Evolutionary conservation across 192 early-diverging fungal genomes (phyloP), one percentile per base, ranked within the genome.

Genomic region (Entomortierella lignicola): DNA sequence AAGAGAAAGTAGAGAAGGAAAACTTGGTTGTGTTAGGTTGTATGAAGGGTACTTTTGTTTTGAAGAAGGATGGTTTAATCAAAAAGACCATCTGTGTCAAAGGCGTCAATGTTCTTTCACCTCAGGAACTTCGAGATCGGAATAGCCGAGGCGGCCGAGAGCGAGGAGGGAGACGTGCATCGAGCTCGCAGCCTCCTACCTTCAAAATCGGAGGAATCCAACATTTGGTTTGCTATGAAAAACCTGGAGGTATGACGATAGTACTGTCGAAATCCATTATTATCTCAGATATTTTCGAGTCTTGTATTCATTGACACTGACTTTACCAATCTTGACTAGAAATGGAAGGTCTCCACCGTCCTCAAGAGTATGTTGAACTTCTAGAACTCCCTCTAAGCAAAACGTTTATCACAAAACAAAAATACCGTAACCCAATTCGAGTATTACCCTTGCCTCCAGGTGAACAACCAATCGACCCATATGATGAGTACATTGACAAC

Each of bases 51-150:
- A 77, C 82, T 3, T 83, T 81, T 69, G 72, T 83, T 0, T 31
- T 80, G 55, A 69, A 75, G 23, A 83, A 81, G 30, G 63, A 71
- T 29, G 82, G 82, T 0, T 48, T 83, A 34, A 60, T 71, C 12
- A 83, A 83, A 27, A 83, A 83, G 62, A 83, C 82, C 0, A 68
- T 83, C 1, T 77, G 74, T 18, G 68, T 80, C 21, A 74, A 43
- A 25, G 63, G 71, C 1, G 21, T 69, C 20, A 37, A 56, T 32
- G 26, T 70, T 5, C 42, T 60, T 0, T 25, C 61, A 8, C 62
- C 55, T 0, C 26, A 44, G 8, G 56, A 79, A 12, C 32, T 70
- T 18, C 23, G 63, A 20, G 2, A 29, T 20, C 55, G 31, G 26
- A 43, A 10, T n/a, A 41, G 17, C 17, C 18, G 21, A 23, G 8